phyloP scores from a whole-genome alignment of 2,329 filamentous ascomycete species.

The Thyridium curvatum region DNA sequence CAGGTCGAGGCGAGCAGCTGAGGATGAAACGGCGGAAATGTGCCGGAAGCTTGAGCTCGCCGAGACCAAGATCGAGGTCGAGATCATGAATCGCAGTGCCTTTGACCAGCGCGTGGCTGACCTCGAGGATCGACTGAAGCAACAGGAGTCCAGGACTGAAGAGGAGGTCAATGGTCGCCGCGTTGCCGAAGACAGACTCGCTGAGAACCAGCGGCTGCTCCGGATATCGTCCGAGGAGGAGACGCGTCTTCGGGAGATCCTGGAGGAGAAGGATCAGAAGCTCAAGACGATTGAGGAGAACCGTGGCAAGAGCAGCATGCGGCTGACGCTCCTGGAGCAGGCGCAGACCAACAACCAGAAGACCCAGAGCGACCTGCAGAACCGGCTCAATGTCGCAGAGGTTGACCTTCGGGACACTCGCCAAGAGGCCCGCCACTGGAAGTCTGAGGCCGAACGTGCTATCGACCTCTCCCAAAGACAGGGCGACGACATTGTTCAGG shows the following conservation, averaged over 20 bases:
- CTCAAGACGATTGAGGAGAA: constrained; percentile 54
- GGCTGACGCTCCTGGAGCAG: constrained; percentile 61
- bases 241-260: constrained; percentile 56
- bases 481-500: constrained; percentile 40
- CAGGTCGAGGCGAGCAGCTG: constrained; percentile 40
- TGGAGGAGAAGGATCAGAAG: constrained; percentile 65
- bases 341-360: constrained; percentile 54
- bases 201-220: constrained; percentile 65
- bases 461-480: constrained; percentile 44
- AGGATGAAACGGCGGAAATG: constrained; percentile 48
- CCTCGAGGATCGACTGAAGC: constrained; percentile 61
- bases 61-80: constrained; percentile 53
- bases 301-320: constrained; percentile 50
- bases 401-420: constrained; percentile 47
- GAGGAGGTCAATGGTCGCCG: constrained; percentile 57
- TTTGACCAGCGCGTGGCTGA: constrained; percentile 58
- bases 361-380: constrained; percentile 47
- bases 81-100: constrained; percentile 54
- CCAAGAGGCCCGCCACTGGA: constrained; percentile 55
- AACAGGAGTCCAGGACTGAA: constrained; percentile 58
- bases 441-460: constrained; percentile 53
- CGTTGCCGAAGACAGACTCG: constrained; percentile 64
- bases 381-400: constrained; percentile 47
- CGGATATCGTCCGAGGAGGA: constrained; percentile 68
- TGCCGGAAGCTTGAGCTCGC: constrained; percentile 48